Base-by-base conservation (phyloP, 2,329 filamentous ascomycete species). In the Dactylonectria estremocensis region DNA sequence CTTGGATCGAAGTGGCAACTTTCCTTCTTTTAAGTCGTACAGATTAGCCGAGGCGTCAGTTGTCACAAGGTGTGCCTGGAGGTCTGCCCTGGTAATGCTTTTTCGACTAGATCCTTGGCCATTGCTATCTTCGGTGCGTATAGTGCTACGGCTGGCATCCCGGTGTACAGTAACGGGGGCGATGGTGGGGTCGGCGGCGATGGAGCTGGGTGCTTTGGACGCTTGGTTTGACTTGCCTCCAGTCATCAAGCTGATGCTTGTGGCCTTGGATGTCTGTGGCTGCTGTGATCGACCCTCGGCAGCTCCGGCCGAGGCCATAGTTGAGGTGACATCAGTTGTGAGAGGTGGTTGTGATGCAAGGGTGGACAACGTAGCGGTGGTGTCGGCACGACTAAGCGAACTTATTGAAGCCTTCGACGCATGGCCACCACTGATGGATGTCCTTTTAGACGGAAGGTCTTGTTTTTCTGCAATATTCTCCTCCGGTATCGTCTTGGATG, bases 161-260 rank as follows among this genome's bases (percentile, higher is more conserved):
- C 79, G 81, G 65, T 87, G 85, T 62, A 87, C 83, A 56, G 86
- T 85, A 13, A 87, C 80, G 3, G 88, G 84, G 1, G 85, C 81
- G 33, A 88, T 84, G 68, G 80, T 85, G 28, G 81, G 81, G 20
- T 83, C 82, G 4, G 80, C 79, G 6, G 81, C 76, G 2, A 81
- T 80, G n/a, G 81, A 77, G 18, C 82, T 81, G 53, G 83, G 84
- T 3, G 81, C 79, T 54, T 84, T 83, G 61, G 81, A 84, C 1
- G 83, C 79, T 65, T 83, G 84, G 3, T 77, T 77, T 1, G 86
- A 82, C 68, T 85, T 88, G 5, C 82, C 80, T 2, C 80, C 78
- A 2, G 84, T 78, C 68, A 84, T 79, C 13, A 85, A 82, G n/a
- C 83, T 81, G 49, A 85, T 81, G 10, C 86, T 86, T 10, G 84